A percentile compares a stretch with the other conserved stretches of the same genome.
phyloP scores from a whole-genome alignment of 257 asterid genomes.

The Solanum tarapatanum region DNA sequence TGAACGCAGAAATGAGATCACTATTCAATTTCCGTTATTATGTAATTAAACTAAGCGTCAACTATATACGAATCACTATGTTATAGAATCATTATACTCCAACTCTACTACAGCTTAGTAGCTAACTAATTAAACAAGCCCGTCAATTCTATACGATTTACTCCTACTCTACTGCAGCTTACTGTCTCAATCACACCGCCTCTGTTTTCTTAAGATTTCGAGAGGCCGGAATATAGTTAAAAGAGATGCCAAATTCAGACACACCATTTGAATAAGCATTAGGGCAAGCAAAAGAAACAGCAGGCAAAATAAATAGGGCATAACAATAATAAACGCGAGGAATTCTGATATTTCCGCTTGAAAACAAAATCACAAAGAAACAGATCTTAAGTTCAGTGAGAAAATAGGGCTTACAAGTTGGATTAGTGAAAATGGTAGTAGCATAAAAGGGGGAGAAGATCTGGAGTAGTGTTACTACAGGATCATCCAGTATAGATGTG shows the following conservation, averaged over 20 bases:
- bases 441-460: neutral
- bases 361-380: neutral
- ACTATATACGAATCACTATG: neutral
- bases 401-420: neutral
- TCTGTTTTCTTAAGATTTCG: neutral
- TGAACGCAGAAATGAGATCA: neutral
- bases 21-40: neutral
- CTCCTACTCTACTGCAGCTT: neutral
- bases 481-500: constrained; percentile 74
- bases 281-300: neutral
- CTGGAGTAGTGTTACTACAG: neutral
- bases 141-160: neutral
- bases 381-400: neutral
- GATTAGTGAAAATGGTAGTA: neutral
- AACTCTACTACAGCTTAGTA: neutral
- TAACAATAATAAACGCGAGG: neutral
- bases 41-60: neutral
- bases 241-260: neutral
- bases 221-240: neutral
- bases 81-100: neutral
- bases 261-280: neutral
- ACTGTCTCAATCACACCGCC: neutral
- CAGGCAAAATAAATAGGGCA: neutral
- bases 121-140: neutral
- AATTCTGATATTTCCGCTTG: neutral